phyloP scores from a whole-genome alignment of 257 asterid species.

The Solanum sparsipilum region DNA sequence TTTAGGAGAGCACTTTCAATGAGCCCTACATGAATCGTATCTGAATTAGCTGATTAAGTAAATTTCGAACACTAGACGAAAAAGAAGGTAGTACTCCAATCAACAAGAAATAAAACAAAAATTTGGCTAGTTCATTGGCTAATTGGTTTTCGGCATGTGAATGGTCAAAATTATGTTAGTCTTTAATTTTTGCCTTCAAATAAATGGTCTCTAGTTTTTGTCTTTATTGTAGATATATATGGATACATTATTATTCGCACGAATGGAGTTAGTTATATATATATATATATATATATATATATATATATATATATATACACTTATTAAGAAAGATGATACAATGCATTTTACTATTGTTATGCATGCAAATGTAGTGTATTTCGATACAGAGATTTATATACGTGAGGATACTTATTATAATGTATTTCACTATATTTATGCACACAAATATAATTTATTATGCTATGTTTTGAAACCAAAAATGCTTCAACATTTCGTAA shows the following conservation, averaged over 20 bases:
- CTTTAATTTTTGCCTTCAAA: too few relatives aligned
- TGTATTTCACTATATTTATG: background rate
- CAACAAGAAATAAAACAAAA: background rate
- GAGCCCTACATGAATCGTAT: background rate
- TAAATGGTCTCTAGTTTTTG: background rate
- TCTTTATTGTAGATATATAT: background rate
- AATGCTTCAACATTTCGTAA: background rate
- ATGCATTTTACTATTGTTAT: background rate
- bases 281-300: too few relatives aligned
- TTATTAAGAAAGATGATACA: background rate
- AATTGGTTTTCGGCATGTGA: background rate
- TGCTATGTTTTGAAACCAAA: too few relatives aligned
- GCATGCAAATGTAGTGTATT: background rate
- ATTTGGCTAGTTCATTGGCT: background rate
- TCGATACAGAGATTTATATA: too few relatives aligned
- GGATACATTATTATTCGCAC: too few relatives aligned
- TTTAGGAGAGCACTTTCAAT: background rate
- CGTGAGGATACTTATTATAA: background rate
- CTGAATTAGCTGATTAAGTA: background rate
- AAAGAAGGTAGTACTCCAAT: background rate
- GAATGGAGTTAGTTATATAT: background rate
- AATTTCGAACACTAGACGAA: background rate
- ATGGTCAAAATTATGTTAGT: too few relatives aligned
- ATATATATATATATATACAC: too few relatives aligned
- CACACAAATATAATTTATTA: too few relatives aligned